These are phyloP conservation scores for Pseudognaphalium luteoalbum DNA, from an alignment of 129 eudicot species.

Conservation along the genomic window DNA sequence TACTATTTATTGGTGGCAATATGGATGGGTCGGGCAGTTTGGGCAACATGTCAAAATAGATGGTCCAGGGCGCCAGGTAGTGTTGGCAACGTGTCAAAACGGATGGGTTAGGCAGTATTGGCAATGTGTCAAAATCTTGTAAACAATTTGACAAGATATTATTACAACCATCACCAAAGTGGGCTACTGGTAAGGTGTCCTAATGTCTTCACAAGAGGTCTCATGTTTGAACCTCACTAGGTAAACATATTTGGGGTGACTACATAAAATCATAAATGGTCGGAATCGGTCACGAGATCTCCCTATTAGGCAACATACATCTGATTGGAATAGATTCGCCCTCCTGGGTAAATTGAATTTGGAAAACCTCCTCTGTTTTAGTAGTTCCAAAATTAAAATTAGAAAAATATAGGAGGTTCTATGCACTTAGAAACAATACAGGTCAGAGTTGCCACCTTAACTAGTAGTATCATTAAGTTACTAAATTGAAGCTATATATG, in stretches of 20 bases:
- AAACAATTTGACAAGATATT: background rate
- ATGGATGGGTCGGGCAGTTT: background rate
- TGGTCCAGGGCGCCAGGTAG: background rate
- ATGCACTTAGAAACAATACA: background rate
- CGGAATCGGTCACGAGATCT: no score
- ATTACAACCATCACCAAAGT: background rate
- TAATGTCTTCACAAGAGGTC: no score
- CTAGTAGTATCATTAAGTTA: background rate
- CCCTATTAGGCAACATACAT: no score
- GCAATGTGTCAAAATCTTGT: background rate
- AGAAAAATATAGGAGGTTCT: background rate
- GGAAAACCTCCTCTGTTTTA: no score
- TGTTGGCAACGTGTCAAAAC: background rate
- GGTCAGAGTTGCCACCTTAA: background rate
- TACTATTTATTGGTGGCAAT: background rate
- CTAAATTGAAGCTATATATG: background rate
- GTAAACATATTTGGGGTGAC: no score
- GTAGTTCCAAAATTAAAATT: background rate
- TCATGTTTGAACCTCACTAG: no score
- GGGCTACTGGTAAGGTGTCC: no score
- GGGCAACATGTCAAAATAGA: background rate
- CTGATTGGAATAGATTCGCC: no score
- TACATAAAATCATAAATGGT: no score
- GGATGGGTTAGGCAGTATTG: background rate
- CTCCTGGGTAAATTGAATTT: no score